phyloP scores from a whole-genome alignment of 306 rosid species.

The Argentina anserina region DNA sequence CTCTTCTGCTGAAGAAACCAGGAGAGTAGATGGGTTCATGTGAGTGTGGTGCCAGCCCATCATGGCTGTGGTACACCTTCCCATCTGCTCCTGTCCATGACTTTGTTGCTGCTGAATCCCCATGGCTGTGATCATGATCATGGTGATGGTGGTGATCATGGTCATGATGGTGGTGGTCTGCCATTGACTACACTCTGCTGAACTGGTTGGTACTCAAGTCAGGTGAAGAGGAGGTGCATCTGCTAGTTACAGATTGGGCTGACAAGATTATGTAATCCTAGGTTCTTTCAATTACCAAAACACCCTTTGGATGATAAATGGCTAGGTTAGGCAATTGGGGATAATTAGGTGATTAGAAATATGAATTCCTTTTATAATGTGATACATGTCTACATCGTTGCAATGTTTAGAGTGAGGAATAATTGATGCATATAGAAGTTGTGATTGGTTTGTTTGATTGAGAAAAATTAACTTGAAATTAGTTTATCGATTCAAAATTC shows the following conservation, averaged over 20 bases:
- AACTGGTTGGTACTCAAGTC: neutral
- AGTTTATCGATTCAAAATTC: too few species aligned
- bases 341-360: neutral
- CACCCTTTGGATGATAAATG: neutral
- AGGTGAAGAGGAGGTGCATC: neutral
- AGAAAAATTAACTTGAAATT: neutral
- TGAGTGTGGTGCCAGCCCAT: constrained; percentile 93
- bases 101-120: constrained; percentile 26
- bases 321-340: neutral
- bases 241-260: neutral
- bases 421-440: neutral
- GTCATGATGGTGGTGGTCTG: constrained; percentile 30
- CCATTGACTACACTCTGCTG: constrained; percentile 34
- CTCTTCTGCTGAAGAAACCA: constrained; percentile 85
- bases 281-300: neutral
- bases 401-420: neutral
- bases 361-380: neutral
- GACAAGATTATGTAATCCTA: neutral
- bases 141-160: constrained; percentile 31
- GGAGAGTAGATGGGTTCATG: constrained; percentile 96
- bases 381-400: neutral
- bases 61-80: constrained; percentile 87
- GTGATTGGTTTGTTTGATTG: neutral
- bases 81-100: constrained; percentile 77
- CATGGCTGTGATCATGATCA: constrained; percentile 31